Evolutionary conservation across 75 land plant species (phyloP).

Genomic region (Pseudotsuga menziesii): DNA sequence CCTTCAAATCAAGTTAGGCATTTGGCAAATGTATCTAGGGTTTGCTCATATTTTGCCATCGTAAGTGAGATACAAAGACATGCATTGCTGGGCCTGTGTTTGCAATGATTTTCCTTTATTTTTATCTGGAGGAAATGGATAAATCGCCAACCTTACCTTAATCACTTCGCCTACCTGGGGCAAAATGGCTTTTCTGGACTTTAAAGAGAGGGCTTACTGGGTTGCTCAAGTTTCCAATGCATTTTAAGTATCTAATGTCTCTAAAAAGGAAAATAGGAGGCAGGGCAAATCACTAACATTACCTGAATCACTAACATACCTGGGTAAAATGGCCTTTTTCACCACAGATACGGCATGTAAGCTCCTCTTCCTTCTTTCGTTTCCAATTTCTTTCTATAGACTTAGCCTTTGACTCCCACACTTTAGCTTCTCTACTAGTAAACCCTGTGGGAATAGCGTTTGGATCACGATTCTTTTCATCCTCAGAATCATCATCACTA

Average conservation of each 20-base stretch:
- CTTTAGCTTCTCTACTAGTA: conserved; percentile 56
- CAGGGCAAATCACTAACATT: conserved; percentile 10
- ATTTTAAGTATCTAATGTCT: background rate
- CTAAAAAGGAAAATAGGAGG: conserved; percentile 10
- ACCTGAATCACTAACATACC: conserved; percentile 27
- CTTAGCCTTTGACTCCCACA: conserved; percentile 58
- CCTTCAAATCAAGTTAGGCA: background rate
- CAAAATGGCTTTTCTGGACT: background rate
- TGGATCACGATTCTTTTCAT: conserved; percentile 44
- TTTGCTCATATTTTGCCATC: background rate
- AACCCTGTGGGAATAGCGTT: conserved; percentile 56
- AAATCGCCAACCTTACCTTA: conserved; percentile 5
- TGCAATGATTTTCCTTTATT: background rate
- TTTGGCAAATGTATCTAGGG: background rate
- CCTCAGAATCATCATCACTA: conserved; percentile 34
- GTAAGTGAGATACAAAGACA: background rate
- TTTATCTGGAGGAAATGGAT: background rate
- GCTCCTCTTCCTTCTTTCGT: conserved; percentile 57
- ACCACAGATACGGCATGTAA: conserved; percentile 51
- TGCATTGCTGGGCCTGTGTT: background rate
- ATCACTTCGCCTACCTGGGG: background rate
- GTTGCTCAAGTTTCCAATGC: background rate
- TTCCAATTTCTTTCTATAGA: conserved; percentile 58
- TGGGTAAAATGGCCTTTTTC: conserved; percentile 57
- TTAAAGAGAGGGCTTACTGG: background rate